A percentile compares a stretch with the other conserved stretches of the same genome.
Evolutionary conservation across 345 rosid species (phyloP).

Genomic region (Eucalyptus sp.): DNA sequence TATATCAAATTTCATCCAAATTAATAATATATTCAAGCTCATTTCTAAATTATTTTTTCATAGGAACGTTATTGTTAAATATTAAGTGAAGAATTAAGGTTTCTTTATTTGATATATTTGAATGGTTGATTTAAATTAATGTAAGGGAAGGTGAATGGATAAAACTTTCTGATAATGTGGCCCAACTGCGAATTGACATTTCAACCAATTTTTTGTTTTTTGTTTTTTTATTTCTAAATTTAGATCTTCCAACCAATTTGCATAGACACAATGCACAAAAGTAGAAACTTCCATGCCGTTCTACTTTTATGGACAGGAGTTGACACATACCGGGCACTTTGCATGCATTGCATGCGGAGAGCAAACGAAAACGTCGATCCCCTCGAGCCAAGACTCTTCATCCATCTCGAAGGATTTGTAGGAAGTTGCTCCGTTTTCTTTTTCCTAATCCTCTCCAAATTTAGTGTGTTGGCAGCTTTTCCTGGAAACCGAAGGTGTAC

Average conservation of each 20-base stretch:
- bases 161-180: background rate
- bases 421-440: background rate
- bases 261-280: background rate
- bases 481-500: background rate
- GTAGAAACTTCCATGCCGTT: background rate
- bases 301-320: background rate
- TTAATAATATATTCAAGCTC: background rate
- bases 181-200: background rate
- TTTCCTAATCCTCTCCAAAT: background rate
- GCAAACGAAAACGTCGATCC: background rate
- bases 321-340: background rate
- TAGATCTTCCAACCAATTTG: background rate
- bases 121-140: background rate
- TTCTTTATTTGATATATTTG: background rate
- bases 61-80: background rate
- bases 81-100: background rate
- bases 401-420: background rate
- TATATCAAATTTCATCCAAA: background rate
- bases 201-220: no score
- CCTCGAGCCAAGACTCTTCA: background rate
- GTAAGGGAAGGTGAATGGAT: background rate
- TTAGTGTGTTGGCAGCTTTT: background rate
- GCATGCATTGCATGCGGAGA: background rate
- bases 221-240: no score
- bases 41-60: background rate